phyloP scores from a whole-genome alignment of 805 yeast genomes.

The Torulaspora gathmanii region DNA sequence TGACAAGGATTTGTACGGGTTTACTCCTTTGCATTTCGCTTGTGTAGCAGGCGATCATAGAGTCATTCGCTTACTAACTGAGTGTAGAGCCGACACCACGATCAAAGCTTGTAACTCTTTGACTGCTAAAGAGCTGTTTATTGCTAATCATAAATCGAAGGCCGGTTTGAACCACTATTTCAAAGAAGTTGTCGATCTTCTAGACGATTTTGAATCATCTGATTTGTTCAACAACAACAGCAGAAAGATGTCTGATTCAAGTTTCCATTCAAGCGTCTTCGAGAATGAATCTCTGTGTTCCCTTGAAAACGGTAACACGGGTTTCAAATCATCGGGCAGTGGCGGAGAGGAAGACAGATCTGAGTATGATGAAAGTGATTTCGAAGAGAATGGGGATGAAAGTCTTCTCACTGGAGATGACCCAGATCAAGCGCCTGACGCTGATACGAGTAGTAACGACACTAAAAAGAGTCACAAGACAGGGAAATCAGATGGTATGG shows the following conservation, averaged over 20 bases:
- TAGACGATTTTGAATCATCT: conserved; percentile 18
- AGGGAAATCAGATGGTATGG: conserved; percentile 8
- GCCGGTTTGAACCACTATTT: conserved; percentile 36
- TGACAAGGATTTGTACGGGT: conserved; percentile 70
- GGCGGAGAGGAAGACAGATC: conserved; percentile 20
- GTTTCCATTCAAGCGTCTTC: conserved; percentile 27
- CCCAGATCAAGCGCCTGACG: conserved; percentile 11
- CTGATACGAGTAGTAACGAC: background rate
- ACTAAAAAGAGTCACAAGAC: conserved; percentile 5
- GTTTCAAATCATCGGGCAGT: conserved; percentile 29
- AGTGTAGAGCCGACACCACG: conserved; percentile 57
- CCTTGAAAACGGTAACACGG: conserved; percentile 26
- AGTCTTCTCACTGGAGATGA: conserved; percentile 23
- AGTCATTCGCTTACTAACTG: conserved; percentile 55
- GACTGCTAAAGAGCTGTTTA: conserved; percentile 34
- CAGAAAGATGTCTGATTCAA: conserved; percentile 26
- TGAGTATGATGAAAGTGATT: conserved; percentile 32
- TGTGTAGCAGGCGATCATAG: conserved; percentile 68
- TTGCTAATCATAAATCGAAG: conserved; percentile 33
- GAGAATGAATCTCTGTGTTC: conserved; percentile 34
- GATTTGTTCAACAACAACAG: conserved; percentile 12
- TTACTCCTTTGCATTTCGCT: conserved; percentile 85
- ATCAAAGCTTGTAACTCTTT: conserved; percentile 49
- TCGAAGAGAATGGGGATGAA: conserved; percentile 26
- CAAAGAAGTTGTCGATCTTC: conserved; percentile 33